Conservation (phyloP, 345 rosid genomes). For the Zanthoxylum bungeanum region DNA sequence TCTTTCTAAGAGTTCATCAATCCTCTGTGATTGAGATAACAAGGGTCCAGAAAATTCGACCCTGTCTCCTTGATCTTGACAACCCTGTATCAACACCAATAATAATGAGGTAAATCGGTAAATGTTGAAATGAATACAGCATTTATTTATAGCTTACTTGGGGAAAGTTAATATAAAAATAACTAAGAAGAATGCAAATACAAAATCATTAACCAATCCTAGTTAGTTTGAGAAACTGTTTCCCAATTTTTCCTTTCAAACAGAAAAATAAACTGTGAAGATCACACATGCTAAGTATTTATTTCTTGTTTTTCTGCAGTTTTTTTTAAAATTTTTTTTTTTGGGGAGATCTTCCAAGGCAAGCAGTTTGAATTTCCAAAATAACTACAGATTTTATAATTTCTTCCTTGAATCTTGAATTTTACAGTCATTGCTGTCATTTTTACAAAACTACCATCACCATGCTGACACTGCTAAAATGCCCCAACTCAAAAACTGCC, state of each 20-base stretch:
- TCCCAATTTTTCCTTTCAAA: background rate
- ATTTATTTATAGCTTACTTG: background rate
- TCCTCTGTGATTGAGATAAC: slow-evolving; percentile 66
- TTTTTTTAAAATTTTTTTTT: background rate
- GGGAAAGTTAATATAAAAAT: background rate
- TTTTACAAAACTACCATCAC: background rate
- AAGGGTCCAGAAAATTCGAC: slow-evolving; percentile 90
- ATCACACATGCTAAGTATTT: background rate
- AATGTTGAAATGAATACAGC: background rate
- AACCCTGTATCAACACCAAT: slow-evolving; percentile 48
- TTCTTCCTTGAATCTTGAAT: background rate
- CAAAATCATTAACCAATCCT: background rate
- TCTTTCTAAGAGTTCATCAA: slow-evolving; percentile 71
- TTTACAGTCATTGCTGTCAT: background rate
- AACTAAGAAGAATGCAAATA: background rate
- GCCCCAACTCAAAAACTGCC: background rate
- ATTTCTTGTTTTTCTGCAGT: background rate
- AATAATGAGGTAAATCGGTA: background rate
- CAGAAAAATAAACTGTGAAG: background rate
- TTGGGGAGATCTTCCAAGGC: background rate
- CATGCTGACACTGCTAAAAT: background rate
- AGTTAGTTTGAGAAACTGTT: background rate
- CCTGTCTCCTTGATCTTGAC: slow-evolving; percentile 53
- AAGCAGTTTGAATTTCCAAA: slow-evolving; percentile 1
- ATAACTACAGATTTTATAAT: background rate